phyloP scores from a whole-genome alignment of 176 grass and related monocot genomes.

The Triticum dicoccoides region DNA sequence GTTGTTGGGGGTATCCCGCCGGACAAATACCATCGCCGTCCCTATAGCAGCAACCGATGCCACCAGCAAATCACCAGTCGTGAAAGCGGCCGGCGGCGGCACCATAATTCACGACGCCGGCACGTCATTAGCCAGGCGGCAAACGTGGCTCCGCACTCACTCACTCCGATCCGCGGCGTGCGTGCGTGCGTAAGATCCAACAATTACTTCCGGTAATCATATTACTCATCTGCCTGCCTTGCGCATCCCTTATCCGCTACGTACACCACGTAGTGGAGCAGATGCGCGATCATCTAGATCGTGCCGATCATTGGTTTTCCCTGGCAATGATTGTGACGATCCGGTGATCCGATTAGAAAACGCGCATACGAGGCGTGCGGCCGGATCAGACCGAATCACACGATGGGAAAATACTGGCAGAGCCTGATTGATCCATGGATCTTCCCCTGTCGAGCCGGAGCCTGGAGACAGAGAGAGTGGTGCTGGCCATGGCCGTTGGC shows the following conservation, averaged over 20 bases:
- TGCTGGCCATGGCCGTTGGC: constrained; percentile 37
- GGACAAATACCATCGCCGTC: constrained; percentile 13
- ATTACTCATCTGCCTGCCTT: background rate
- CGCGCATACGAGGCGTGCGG: background rate
- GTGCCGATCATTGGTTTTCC: background rate
- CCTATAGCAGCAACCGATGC: constrained; percentile 3
- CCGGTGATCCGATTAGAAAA: constrained; percentile 1
- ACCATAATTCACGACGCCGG: background rate
- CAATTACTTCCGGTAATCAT: background rate
- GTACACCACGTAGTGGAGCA: background rate
- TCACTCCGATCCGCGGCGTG: background rate
- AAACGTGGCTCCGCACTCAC: background rate
- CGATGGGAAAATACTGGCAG: background rate
- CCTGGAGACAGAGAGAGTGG: constrained; percentile 11
- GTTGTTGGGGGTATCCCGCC: constrained; percentile 45
- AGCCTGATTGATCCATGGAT: constrained; percentile 24
- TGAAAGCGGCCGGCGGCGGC: constrained; percentile 33
- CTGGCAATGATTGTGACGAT: constrained; percentile 4
- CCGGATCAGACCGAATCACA: constrained; percentile 16
- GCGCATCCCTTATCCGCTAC: constrained; percentile 3
- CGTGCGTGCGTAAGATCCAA: background rate
- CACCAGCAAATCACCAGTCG: constrained; percentile 37
- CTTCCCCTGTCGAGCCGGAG: background rate
- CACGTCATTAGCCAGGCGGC: background rate
- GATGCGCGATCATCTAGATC: background rate